phyloP scores from a whole-genome alignment of 2,329 filamentous ascomycete genomes.

The Immersiporthe knoxdaviesiana region DNA sequence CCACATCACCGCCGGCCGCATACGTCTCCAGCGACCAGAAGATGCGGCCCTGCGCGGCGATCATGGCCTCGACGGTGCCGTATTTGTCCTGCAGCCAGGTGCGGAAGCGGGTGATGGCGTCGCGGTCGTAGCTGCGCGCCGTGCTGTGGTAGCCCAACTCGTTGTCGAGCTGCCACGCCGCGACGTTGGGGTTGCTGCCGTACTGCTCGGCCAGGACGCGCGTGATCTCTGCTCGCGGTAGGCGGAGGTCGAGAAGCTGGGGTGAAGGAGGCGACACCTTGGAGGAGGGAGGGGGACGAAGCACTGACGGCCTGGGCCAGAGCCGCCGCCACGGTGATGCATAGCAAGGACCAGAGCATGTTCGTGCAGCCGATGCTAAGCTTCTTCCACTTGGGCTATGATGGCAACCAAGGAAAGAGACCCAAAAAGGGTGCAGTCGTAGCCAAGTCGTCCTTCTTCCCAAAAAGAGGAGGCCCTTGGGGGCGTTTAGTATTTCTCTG shows the following conservation, averaged over 20 bases:
- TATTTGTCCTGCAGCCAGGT: constrained; percentile 33
- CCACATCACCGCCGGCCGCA: constrained; percentile 31
- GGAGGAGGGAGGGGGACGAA: not conserved
- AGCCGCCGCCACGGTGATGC: constrained; percentile 13
- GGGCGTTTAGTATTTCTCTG: not conserved
- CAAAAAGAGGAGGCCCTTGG: not conserved
- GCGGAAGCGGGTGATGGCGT: constrained; percentile 32
- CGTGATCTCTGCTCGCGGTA: constrained; percentile 34
- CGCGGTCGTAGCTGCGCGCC: constrained; percentile 31
- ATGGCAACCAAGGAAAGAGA: not conserved
- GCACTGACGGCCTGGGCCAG: constrained; percentile 13
- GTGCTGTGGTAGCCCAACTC: constrained; percentile 34
- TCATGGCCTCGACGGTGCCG: constrained; percentile 32
- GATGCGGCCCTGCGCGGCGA: constrained; percentile 32
- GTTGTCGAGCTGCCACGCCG: constrained; percentile 35
- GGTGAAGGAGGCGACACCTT: not conserved
- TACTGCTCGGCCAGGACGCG: constrained; percentile 32
- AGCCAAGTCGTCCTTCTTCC: not conserved
- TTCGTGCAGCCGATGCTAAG: not conserved
- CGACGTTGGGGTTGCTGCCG: constrained; percentile 29
- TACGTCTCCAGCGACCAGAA: constrained; percentile 35
- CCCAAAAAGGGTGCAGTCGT: not conserved
- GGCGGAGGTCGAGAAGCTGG: constrained; percentile 29
- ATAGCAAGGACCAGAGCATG: constrained; percentile 3
- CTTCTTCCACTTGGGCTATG: constrained; percentile 1